These are phyloP conservation scores for Nemania diffusa DNA, from an alignment of 2,329 filamentous ascomycete species.

Conservation along the genomic window DNA sequence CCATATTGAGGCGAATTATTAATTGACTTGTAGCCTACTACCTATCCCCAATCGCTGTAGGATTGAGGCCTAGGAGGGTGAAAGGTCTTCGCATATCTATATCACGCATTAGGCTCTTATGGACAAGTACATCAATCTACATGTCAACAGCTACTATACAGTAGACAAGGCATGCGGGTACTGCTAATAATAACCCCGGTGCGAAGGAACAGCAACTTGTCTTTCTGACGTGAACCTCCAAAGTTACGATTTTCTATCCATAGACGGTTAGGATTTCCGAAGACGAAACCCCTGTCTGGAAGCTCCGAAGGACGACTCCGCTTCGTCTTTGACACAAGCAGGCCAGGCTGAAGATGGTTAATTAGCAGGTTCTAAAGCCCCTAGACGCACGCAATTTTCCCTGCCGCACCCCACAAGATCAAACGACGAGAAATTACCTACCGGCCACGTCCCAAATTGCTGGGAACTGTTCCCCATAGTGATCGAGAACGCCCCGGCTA, in stretches of 20 bases:
- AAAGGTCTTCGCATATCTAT: no score
- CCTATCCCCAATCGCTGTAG: conserved; percentile 10
- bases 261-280: conserved; percentile 26
- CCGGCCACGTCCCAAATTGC: conserved; percentile 38
- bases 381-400: conserved; percentile 47
- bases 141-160: conserved; percentile 20
- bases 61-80: conserved; percentile 6
- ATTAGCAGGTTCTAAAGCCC: conserved; percentile 21
- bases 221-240: conserved; percentile 6
- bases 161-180: conserved; percentile 16
- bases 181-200: conserved; percentile 15
- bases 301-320: conserved; percentile 31
- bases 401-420: conserved; percentile 41
- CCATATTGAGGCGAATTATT: conserved; percentile 19
- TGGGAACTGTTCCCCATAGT: conserved; percentile 40
- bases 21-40: conserved; percentile 11
- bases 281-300: conserved; percentile 24
- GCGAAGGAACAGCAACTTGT: conserved; percentile 5
- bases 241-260: conserved; percentile 13
- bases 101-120: neutral
- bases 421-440: conserved; percentile 31
- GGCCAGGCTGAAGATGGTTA: conserved; percentile 35
- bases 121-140: conserved; percentile 3
- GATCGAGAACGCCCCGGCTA: conserved; percentile 17
- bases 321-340: conserved; percentile 36